Evolutionary conservation across 495 filamentous ascomycete genomes (phyloP).

Genomic region (Talaromyces borbonicus): DNA sequence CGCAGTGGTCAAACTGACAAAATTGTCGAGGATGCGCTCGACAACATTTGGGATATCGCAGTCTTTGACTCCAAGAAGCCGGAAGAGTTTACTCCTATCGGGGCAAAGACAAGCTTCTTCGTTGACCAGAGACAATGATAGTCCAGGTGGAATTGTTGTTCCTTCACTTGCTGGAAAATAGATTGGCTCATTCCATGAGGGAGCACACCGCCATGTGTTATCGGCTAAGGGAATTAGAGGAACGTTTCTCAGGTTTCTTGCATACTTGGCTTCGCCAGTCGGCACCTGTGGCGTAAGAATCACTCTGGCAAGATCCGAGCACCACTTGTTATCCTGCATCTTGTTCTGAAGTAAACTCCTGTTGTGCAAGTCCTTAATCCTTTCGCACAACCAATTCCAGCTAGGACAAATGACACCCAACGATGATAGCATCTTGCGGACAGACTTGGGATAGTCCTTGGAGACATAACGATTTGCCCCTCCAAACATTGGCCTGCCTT

Average conservation of each 20-base stretch:
- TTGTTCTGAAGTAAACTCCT: slow-evolving; percentile 2
- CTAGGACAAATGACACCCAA: slow-evolving; percentile 4
- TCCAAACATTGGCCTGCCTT: slow-evolving; percentile 2
- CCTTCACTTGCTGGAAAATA: slow-evolving; percentile 1
- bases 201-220: not conserved
- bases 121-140: slow-evolving; percentile 5
- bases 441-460: not conserved
- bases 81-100: slow-evolving; percentile 2
- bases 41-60: slow-evolving; percentile 1
- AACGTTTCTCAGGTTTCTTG: slow-evolving; percentile 4
- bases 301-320: slow-evolving; percentile 4
- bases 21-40: slow-evolving; percentile 3
- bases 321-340: slow-evolving; percentile 3
- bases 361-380: not conserved
- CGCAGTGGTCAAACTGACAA: not conserved
- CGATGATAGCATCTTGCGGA: not conserved
- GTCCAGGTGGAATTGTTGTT: slow-evolving; percentile 3
- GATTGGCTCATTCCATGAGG: slow-evolving; percentile 3
- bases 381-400: slow-evolving; percentile 5
- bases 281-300: slow-evolving; percentile 1
- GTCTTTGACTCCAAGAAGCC: slow-evolving; percentile 4
- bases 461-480: not conserved
- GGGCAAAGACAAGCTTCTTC: slow-evolving; percentile 4
- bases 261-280: not conserved
- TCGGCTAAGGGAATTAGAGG: slow-evolving; percentile 2